Evolutionary conservation across 176 grass and related monocot genomes (phyloP).

Genomic region (Phoenix roebelenii): DNA sequence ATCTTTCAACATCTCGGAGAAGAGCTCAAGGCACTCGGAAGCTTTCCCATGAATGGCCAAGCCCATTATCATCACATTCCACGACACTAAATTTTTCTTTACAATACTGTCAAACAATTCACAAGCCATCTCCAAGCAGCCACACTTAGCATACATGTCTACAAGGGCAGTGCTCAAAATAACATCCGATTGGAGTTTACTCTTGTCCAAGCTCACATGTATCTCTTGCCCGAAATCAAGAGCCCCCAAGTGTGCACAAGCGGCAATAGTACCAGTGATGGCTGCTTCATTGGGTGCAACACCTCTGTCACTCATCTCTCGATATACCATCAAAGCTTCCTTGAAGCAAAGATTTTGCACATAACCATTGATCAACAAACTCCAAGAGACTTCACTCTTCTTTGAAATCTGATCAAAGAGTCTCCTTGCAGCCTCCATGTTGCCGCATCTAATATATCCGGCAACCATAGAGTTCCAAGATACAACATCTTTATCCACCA

Average conservation of each 20-base stretch:
- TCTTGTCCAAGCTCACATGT: too few species aligned
- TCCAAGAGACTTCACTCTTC: conserved; percentile 7
- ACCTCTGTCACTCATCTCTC: too few species aligned
- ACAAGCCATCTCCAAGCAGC: not conserved
- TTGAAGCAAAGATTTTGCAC: not conserved
- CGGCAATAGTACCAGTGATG: too few species aligned
- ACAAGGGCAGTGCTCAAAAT: not conserved
- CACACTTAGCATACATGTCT: conserved; percentile 12
- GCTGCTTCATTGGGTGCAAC: too few species aligned
- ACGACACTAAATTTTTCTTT: not conserved
- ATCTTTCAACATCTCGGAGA: not conserved
- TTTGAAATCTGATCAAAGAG: too few species aligned
- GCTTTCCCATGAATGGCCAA: conserved; percentile 17
- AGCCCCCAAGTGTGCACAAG: too few species aligned
- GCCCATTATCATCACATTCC: conserved; percentile 21
- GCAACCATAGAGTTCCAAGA: conserved; percentile 16
- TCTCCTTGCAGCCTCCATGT: not conserved
- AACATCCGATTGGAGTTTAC: too few species aligned
- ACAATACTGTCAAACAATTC: too few species aligned
- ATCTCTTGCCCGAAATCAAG: too few species aligned
- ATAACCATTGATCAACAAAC: conserved; percentile 11
- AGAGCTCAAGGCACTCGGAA: conserved; percentile 12
- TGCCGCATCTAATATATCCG: not conserved
- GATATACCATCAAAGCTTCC: not conserved
- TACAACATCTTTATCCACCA: not conserved